Percentiles rank a stretch among this genome's conserved stretches.
phyloP scores from a whole-genome alignment of 2,329 filamentous ascomycete species.

The Colletotrichum sp. region DNA sequence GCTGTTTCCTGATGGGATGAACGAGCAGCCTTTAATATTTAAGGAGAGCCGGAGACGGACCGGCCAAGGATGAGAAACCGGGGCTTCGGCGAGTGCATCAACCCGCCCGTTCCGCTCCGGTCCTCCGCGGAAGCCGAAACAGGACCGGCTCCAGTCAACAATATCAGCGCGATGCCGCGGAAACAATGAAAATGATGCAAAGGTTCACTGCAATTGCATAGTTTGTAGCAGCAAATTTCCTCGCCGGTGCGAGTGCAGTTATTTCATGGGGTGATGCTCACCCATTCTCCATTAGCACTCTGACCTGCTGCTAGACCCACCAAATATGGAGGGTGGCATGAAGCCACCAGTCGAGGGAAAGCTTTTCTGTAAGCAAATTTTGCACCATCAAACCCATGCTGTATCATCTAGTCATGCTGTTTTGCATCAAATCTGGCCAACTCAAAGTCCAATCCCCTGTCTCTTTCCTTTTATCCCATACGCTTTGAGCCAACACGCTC shows the following conservation, averaged over 20 bases:
- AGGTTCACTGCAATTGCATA: background rate
- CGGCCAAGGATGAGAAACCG: background rate
- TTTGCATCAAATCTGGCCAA: conserved; percentile 27
- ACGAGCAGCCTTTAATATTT: background rate
- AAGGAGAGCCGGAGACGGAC: background rate
- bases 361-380: too few relatives aligned
- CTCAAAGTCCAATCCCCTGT: conserved; percentile 34
- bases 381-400: background rate
- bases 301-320: background rate
- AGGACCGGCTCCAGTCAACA: background rate
- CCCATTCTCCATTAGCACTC: background rate
- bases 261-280: background rate
- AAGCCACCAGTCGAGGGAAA: background rate
- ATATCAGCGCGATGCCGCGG: background rate
- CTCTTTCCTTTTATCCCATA: conserved; percentile 31
- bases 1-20: background rate
- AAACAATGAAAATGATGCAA: background rate
- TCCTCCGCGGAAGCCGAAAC: background rate
- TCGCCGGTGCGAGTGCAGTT: background rate
- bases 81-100: background rate
- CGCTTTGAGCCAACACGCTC: conserved; percentile 28
- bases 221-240: rapidly evolving
- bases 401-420: background rate
- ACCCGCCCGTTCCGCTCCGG: background rate
- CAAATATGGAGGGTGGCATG: background rate